Conservation (phyloP, 495 filamentous ascomycete species). For the Penicillium ochrochloron region DNA sequence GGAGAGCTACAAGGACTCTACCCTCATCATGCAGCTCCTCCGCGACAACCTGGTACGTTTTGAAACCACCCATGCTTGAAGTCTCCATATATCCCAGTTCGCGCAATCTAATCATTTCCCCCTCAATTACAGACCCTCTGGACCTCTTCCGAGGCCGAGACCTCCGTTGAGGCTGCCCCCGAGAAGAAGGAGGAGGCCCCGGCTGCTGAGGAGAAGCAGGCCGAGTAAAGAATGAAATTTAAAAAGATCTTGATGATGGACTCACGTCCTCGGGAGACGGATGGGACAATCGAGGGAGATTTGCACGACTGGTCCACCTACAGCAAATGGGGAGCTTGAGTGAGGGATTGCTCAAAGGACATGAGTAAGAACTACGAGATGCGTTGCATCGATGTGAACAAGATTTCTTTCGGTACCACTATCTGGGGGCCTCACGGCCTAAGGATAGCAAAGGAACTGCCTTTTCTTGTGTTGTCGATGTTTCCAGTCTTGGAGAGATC, state of each 20-base stretch:
- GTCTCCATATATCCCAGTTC: background rate
- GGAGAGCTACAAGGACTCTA: conserved; percentile 99
- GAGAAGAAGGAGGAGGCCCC: conserved; percentile 64
- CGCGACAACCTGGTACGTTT: conserved; percentile 92
- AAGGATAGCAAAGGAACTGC: conserved; percentile 17
- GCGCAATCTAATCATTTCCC: conserved; percentile 30
- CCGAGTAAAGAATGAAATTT: conserved; percentile 52
- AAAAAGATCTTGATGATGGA: conserved; percentile 44
- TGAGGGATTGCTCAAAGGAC: background rate
- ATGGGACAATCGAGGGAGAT: conserved; percentile 30
- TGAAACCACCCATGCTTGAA: background rate
- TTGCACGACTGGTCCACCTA: conserved; percentile 25
- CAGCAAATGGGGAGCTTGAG: conserved; percentile 15
- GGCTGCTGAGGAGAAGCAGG: conserved; percentile 62
- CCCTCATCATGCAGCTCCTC: conserved; percentile 99
- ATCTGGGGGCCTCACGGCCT: conserved; percentile 19
- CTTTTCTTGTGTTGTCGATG: conserved; percentile 9
- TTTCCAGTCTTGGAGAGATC: background rate
- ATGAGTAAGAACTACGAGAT: conserved; percentile 13
- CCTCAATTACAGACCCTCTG: conserved; percentile 81
- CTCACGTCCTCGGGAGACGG: conserved; percentile 40
- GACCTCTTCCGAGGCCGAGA: conserved; percentile 98
- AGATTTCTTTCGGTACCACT: conserved; percentile 11
- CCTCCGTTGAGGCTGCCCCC: conserved; percentile 58
- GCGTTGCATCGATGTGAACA: conserved; percentile 16